Base-by-base conservation (phyloP, 2,329 filamentous ascomycete genomes). In the Alternaria sp. region DNA sequence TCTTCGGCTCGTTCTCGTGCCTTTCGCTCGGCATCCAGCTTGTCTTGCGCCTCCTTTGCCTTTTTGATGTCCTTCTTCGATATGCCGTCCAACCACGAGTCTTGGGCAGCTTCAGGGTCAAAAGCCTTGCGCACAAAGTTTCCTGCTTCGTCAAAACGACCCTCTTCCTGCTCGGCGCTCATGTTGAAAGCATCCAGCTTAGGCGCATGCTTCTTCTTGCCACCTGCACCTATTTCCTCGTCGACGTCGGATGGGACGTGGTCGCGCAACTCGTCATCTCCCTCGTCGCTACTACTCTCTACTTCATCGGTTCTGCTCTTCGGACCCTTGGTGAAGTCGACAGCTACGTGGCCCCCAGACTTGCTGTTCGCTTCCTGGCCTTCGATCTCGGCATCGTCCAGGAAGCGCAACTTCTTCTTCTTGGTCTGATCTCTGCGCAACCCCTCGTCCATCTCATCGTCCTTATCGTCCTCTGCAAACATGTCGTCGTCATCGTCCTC, bases 171-270 rank as follows among this genome's bases (percentile, higher is more conserved):
- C 79, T 99, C 96, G 12, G 88, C 84, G 62, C 88, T 89, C 86
- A 99, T 92, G 76, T 99, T 98, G 86, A 99, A 99, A 3, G 95
- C 95, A 79, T 98, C 96, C 6, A 99, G 86, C 78, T 96, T 93
- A 2, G 96, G 96, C 2, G 96, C 96, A 79, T 97, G 93, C 73
- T 90, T 92, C 83, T 97, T 98, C 72, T 96, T 91, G 2, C 92
- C 91, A 13, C 96, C 96, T 2, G 93, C 90, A 2, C 96, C 96
- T 6, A 99, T 85, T 79, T 99, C 96, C 58, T 94, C 91, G 70
- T 97, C 96, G 15, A 97, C 77, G 17, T 89, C 92, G 64, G 80
- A 77, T 30, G 80, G 93, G 32, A 92, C 81, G 51, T 89, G 89
- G 26, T 92, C 93, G 50, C 88, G 82, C 65, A 86, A 84, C 67